Base-by-base conservation (phyloP, 768 basidiomycete genomes). In the Baorangia bicolor region DNA sequence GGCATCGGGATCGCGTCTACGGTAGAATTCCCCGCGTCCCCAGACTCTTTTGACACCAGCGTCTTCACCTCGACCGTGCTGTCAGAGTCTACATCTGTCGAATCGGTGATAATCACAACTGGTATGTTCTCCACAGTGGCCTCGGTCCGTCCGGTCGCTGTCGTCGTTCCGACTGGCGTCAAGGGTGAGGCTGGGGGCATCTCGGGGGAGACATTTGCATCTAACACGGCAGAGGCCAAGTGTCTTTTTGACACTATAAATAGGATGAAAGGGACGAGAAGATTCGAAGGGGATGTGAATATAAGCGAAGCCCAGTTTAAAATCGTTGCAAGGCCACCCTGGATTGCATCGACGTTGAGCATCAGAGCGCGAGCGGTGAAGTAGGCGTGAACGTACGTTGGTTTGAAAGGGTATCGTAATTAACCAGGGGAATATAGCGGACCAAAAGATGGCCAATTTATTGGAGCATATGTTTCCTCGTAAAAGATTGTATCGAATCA, bases 271-370 rank as follows among this genome's bases (percentile, higher is more conserved):
- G 62, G 65, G 10, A 66, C 35, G 42, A 66, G 59, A 20, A 66
- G 65, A 42, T 66, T 66, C 3, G 57, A 51, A 20, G 65, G 65
- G 4, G 62, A 52, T 1, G 65, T 67, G 42, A 66, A 59, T 50
- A 66, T 42, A 14, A 66, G 65, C 4, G 65, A 67, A 5, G 65
- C 62, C 65, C 65, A 66, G 11, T 66, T 66, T 12, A 66, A 40
- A 49, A 66, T 64, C 2, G 37, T 52, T 14, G 53, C 23, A 11
- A 66, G 42, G 40, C 58, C 61, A 31, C 35, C 56, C 64, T 65
- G 39, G 20, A 38, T 43, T 12, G 2, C 8, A 21, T 5, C 27
- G 4, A 34, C 21, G 18, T 27, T 55, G 23, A 49, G 49, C 10
- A 43, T 27, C 35, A 33, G 23, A 20, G 16, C 2, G 45, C 35